phyloP scores from a whole-genome alignment of 345 rosid genomes.

The Camelina laxa region DNA sequence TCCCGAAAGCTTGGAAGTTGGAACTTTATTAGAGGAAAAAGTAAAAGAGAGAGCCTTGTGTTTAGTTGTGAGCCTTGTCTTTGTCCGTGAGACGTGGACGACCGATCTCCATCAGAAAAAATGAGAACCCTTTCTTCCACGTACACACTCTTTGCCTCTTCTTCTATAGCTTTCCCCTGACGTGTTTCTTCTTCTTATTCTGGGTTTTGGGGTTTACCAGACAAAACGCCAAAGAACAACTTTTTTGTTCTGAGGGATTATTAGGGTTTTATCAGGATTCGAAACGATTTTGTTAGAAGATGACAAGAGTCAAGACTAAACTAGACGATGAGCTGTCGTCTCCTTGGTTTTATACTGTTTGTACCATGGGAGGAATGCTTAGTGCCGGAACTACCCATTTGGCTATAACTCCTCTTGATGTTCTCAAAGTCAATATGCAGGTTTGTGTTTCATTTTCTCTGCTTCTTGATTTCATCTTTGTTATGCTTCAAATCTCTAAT shows the following conservation, averaged over 20 bases:
- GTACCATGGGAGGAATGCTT: slow-evolving; percentile 65
- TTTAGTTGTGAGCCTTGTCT: slow-evolving; percentile 38
- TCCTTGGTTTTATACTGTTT: slow-evolving; percentile 53
- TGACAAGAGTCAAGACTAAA: slow-evolving; percentile 39
- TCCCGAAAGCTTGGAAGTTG: slow-evolving; percentile 41
- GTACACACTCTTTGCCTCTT: background rate
- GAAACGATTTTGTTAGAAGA: slow-evolving; percentile 8
- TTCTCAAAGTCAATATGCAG: slow-evolving; percentile 78
- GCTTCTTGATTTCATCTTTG: slow-evolving; percentile 20
- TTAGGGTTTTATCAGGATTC: slow-evolving; percentile 25
- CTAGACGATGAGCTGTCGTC: slow-evolving; percentile 37
- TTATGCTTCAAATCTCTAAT: slow-evolving; percentile 1
- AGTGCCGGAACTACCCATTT: slow-evolving; percentile 73
- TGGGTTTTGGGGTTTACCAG: slow-evolving; percentile 1
- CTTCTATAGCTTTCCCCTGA: slow-evolving; percentile 24
- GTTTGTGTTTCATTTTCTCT: slow-evolving; percentile 35
- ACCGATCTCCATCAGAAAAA: slow-evolving; percentile 39
- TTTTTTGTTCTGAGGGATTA: slow-evolving; percentile 7
- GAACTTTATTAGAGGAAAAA: slow-evolving; percentile 27
- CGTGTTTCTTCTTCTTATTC: slow-evolving; percentile 19
- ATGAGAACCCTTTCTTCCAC: slow-evolving; percentile 34
- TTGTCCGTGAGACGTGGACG: slow-evolving; percentile 46
- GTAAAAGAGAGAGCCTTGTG: slow-evolving; percentile 23
- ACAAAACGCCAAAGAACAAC: slow-evolving; percentile 26
- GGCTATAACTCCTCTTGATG: slow-evolving; percentile 70